These are phyloP conservation scores for Earliella scabrosa DNA, from an alignment of 1,284 basidiomycete species.

Conservation along the genomic window DNA sequence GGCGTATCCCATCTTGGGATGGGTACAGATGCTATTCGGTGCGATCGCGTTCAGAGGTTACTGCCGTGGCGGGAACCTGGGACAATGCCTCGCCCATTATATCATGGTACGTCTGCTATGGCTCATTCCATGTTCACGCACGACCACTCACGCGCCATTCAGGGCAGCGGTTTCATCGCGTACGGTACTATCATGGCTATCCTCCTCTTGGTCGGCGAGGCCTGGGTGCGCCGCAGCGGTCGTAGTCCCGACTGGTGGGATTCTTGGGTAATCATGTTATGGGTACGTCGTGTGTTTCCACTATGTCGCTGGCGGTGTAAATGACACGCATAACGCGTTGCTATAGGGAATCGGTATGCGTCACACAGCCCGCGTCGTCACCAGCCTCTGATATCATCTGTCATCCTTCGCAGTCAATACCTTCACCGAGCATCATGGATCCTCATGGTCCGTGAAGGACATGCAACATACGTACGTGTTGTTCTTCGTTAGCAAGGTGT, in stretches of 20 bases:
- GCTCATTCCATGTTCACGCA: not conserved
- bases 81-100: slow-evolving; percentile 89
- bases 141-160: not conserved
- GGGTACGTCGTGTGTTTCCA: slow-evolving; percentile 59
- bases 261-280: slow-evolving; percentile 86
- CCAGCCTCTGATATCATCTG: not conserved
- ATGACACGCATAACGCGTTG: not conserved
- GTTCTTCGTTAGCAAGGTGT: not conserved
- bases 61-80: slow-evolving; percentile 72
- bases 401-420: slow-evolving; percentile 72
- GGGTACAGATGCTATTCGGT: slow-evolving; percentile 85
- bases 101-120: slow-evolving; percentile 65
- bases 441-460: slow-evolving; percentile 87
- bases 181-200: slow-evolving; percentile 88
- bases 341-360: slow-evolving; percentile 61
- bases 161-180: slow-evolving; percentile 85
- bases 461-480: slow-evolving; percentile 87
- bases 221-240: slow-evolving; percentile 76
- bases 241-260: slow-evolving; percentile 92
- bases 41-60: slow-evolving; percentile 68
- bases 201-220: slow-evolving; percentile 81
- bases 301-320: not conserved
- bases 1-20: slow-evolving; percentile 85
- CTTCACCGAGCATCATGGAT: slow-evolving; percentile 90
- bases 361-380: no score